A percentile compares a stretch with the other conserved stretches of the same genome.
These are phyloP conservation scores for Aschersonia sp. DNA, from an alignment of 2,329 filamentous ascomycete genomes.

Conservation along the genomic window DNA sequence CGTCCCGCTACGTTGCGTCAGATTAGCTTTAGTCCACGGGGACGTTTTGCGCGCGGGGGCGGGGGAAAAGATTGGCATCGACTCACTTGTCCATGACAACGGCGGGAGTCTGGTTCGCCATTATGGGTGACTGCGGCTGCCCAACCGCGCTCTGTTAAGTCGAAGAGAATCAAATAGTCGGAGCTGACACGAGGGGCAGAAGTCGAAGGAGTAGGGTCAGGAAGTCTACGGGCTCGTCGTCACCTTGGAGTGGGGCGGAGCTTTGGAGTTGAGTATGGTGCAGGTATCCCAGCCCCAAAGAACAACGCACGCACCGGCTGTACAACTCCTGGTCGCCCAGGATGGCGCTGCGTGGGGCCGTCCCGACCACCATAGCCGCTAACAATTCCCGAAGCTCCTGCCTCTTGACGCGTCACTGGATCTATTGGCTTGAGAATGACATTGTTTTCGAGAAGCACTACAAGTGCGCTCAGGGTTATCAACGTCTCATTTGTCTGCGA, in stretches of 20 bases:
- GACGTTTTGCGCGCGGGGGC: conserved; percentile 12
- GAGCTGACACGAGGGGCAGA: neutral
- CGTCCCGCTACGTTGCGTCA: conserved; percentile 60
- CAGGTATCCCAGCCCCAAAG: too few relatives aligned
- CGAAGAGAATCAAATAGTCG: neutral
- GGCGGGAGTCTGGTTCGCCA: conserved; percentile 98
- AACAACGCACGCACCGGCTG: neutral
- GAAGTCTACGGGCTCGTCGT: conserved; percentile 5
- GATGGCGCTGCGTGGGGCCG: neutral
- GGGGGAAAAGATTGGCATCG: conserved; percentile 28
- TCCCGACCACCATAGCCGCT: neutral
- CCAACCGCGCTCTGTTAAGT: conserved; percentile 6
- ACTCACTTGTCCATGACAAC: conserved; percentile 99
- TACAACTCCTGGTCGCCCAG: too few relatives aligned
- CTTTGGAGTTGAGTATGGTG: neutral
- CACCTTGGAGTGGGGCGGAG: conserved; percentile 5
- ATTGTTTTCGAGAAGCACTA: too few relatives aligned
- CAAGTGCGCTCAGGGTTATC: too few relatives aligned
- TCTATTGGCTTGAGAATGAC: too few relatives aligned
- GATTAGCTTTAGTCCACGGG: conserved; percentile 15
- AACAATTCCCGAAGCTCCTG: neutral
- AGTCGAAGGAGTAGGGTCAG: neutral
- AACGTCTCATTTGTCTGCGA: too few relatives aligned
- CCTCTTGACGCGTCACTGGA: too few relatives aligned
- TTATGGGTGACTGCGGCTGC: conserved; percentile 24